Conservation (phyloP, 1,139 yeast genomes). For the Arxiozyma telluris region DNA sequence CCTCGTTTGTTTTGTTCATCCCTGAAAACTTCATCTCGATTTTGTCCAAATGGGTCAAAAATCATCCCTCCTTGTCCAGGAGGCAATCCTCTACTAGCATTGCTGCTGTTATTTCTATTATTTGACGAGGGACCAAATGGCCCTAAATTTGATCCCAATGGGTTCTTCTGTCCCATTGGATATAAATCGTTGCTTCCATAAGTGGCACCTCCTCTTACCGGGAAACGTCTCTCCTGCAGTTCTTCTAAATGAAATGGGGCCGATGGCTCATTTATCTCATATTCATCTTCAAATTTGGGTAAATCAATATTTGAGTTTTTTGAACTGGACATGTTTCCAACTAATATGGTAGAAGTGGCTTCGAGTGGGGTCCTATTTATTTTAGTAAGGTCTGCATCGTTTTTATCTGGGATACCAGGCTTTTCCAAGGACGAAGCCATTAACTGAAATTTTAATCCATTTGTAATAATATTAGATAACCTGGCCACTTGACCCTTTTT, state of each 20-base stretch:
- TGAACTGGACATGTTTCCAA: not conserved
- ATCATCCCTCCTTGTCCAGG: constrained; percentile 33
- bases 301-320: constrained; percentile 28
- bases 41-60: constrained; percentile 25
- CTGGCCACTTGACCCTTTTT: not conserved
- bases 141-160: constrained; percentile 8
- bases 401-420: not conserved
- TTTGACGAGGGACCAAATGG: not conserved
- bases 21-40: constrained; percentile 17
- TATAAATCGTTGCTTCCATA: constrained; percentile 35
- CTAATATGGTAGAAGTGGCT: not conserved
- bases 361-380: not conserved
- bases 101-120: not conserved
- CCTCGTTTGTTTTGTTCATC: constrained; percentile 16
- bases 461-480: not conserved
- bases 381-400: not conserved
- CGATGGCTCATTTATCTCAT: constrained; percentile 31
- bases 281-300: constrained; percentile 54
- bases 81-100: constrained; percentile 3
- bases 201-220: constrained; percentile 11
- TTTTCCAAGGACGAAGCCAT: not conserved
- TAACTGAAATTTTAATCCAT: not conserved
- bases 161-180: constrained; percentile 34
- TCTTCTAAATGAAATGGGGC: not conserved
- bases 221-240: not conserved